Percentiles rank a stretch among this genome's conserved stretches.
phyloP scores from a whole-genome alignment of 768 basidiomycete genomes.

The Lactarius tabidus region DNA sequence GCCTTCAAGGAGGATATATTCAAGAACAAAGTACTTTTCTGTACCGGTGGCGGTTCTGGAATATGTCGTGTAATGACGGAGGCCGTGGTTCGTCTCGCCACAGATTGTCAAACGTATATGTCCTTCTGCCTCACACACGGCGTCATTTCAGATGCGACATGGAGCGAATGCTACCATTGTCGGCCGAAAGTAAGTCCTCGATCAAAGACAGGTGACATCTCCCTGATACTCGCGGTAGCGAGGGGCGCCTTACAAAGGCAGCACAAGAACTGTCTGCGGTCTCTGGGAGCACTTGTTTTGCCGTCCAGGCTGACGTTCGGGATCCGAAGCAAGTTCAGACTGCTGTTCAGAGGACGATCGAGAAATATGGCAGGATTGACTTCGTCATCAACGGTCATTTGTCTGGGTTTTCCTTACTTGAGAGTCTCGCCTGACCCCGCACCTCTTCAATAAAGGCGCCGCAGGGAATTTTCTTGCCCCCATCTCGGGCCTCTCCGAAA shows the following conservation, averaged over 20 bases:
- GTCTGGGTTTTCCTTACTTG: background rate
- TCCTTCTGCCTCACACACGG: background rate
- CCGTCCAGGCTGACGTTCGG: slow-evolving; percentile 79
- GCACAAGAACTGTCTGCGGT: slow-evolving; percentile 65
- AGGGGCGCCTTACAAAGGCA: slow-evolving; percentile 63
- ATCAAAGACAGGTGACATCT: slow-evolving; percentile 2
- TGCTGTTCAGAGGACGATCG: slow-evolving; percentile 72
- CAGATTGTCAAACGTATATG: background rate
- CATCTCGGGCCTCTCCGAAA: slow-evolving; percentile 77
- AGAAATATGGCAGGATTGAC: slow-evolving; percentile 82
- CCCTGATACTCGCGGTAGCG: slow-evolving; percentile 38
- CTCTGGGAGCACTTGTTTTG: slow-evolving; percentile 70
- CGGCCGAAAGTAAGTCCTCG: slow-evolving; percentile 69
- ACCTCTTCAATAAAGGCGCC: slow-evolving; percentile 52
- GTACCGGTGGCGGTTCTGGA: slow-evolving; percentile 89
- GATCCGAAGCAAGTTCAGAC: slow-evolving; percentile 63
- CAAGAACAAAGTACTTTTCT: slow-evolving; percentile 86
- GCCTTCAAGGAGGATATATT: slow-evolving; percentile 81
- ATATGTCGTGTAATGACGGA: slow-evolving; percentile 90
- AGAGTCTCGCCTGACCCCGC: background rate
- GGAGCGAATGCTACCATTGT: slow-evolving; percentile 81
- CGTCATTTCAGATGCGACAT: slow-evolving; percentile 60
- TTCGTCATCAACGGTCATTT: slow-evolving; percentile 87
- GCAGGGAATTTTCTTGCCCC: slow-evolving; percentile 96
- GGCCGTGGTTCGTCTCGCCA: slow-evolving; percentile 54